Conservation (phyloP, 2,329 filamentous ascomycete genomes). For the Atkinsonella texensis region DNA sequence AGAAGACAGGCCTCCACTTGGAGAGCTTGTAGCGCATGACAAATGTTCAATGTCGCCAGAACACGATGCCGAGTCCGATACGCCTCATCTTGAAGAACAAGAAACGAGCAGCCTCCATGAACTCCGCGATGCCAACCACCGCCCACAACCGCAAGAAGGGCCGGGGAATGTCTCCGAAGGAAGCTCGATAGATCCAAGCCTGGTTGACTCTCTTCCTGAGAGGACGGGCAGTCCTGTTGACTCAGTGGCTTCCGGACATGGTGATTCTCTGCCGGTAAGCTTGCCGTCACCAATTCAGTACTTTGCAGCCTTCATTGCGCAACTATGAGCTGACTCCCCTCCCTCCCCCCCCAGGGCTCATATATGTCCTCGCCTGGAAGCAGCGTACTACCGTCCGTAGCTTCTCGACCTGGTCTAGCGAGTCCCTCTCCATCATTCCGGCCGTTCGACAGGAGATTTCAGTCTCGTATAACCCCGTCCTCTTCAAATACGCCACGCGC, state of each 20-base stretch:
- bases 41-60: conserved; percentile 28
- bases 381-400: conserved; percentile 57
- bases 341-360: conserved; percentile 37
- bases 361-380: conserved; percentile 57
- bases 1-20: conserved; percentile 30
- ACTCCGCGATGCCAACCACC: conserved; percentile 18
- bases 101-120: not conserved
- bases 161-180: conserved; percentile 37
- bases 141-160: conserved; percentile 30
- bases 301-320: not conserved
- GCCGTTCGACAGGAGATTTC: conserved; percentile 90
- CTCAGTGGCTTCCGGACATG: conserved; percentile 61
- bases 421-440: conserved; percentile 75
- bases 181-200: conserved; percentile 35
- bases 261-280: conserved; percentile 67
- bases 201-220: conserved; percentile 36
- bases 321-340: conserved; percentile 15
- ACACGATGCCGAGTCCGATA: conserved; percentile 11
- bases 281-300: not conserved
- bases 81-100: conserved; percentile 5
- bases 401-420: conserved; percentile 50
- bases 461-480: conserved; percentile 62
- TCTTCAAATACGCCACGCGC: conserved; percentile 49
- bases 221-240: conserved; percentile 55
- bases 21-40: conserved; percentile 28